phyloP scores from a whole-genome alignment of 164 flowering plant species.

The Stephania yunnanensis region DNA sequence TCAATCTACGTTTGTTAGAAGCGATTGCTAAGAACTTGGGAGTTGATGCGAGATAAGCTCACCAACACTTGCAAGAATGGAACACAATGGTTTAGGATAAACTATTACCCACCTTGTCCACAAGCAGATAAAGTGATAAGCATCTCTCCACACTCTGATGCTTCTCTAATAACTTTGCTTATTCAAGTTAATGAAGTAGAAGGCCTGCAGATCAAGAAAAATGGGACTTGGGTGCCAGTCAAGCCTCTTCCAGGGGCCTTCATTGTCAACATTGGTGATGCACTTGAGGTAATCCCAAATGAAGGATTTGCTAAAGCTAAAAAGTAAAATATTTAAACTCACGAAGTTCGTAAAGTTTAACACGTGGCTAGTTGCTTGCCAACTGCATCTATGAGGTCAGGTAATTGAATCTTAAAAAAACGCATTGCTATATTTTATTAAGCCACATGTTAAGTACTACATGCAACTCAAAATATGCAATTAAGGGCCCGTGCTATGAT shows the following conservation, averaged over 20 bases:
- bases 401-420: too few relatives aligned
- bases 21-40: constrained; percentile 8
- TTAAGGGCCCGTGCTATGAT: too few relatives aligned
- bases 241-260: constrained; percentile 35
- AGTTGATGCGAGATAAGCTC: constrained; percentile 19
- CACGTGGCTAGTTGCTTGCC: constrained; percentile 21
- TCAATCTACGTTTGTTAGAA: not conserved
- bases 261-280: constrained; percentile 39
- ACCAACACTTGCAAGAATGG: constrained; percentile 25
- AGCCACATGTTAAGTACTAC: too few relatives aligned
- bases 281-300: constrained; percentile 29
- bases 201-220: constrained; percentile 45
- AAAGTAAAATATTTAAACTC: too few relatives aligned
- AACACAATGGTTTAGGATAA: constrained; percentile 40
- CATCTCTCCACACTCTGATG: constrained; percentile 43
- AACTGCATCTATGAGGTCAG: constrained; percentile 27
- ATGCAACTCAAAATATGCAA: too few relatives aligned
- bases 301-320: too few relatives aligned
- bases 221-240: constrained; percentile 44
- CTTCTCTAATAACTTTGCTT: constrained; percentile 37
- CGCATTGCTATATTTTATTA: too few relatives aligned
- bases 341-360: too few relatives aligned
- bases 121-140: constrained; percentile 37
- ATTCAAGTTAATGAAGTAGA: constrained; percentile 37
- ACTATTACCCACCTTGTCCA: constrained; percentile 55